Percentiles rank a stretch among this genome's conserved stretches.
Evolutionary conservation across 2,329 filamentous ascomycete species (phyloP).

Genomic region (Dothistroma pini): DNA sequence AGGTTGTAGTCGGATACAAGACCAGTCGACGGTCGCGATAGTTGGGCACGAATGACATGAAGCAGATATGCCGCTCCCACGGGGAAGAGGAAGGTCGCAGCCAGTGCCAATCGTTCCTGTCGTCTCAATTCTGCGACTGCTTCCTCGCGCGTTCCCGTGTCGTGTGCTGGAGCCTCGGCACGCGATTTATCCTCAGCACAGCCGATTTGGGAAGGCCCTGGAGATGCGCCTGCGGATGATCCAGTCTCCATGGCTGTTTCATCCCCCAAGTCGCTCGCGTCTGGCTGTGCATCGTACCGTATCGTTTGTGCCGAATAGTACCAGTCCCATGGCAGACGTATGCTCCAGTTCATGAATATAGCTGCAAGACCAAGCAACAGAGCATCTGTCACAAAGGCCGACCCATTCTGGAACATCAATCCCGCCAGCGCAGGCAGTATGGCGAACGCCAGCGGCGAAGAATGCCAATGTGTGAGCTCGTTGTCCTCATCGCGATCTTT

Average conservation of each 20-base stretch:
- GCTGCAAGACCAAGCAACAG: conserved; percentile 75
- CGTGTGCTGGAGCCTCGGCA: conserved; percentile 9
- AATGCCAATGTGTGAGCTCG: conserved; percentile 69
- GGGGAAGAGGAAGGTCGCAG: conserved; percentile 76
- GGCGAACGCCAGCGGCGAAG: conserved; percentile 76
- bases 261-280: conserved; percentile 11
- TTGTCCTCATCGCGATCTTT: conserved; percentile 37
- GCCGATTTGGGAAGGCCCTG: conserved; percentile 11
- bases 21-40: conserved; percentile 79
- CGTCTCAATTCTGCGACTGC: conserved; percentile 63
- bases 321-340: conserved; percentile 78
- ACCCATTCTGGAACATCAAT: conserved; percentile 78
- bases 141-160: conserved; percentile 26
- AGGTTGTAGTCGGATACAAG: conserved; percentile 91
- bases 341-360: conserved; percentile 88
- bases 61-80: conserved; percentile 77
- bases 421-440: conserved; percentile 83
- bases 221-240: conserved; percentile 22
- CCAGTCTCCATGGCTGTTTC: conserved; percentile 26
- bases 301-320: conserved; percentile 48
- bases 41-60: conserved; percentile 73
- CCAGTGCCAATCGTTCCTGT: conserved; percentile 71
- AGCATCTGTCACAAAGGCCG: conserved; percentile 77
- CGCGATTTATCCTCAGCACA: conserved; percentile 5
- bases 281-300: conserved; percentile 21